Evolutionary conservation across 1,139 yeast species (phyloP), one percentile per base, ranked within the genome.

Genomic region (Insectozyma bohioensis): DNA sequence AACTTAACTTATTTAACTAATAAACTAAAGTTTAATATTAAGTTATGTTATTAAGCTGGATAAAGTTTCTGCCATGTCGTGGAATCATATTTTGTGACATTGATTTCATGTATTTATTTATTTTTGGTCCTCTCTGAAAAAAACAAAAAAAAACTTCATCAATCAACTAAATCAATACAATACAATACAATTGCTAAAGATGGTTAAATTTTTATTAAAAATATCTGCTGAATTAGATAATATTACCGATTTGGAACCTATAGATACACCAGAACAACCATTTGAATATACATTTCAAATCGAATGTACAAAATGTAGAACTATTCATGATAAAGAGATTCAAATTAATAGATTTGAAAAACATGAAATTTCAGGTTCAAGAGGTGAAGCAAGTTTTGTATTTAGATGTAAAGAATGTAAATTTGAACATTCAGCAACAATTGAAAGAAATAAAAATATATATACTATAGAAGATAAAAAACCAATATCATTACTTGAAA

Each of bases 301-400:
- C 12, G 75, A 75, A 47, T 90, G 98, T 56, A 80, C 85, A 3
- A 72, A 75, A 28, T 92, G 98, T 60, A 75, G 90, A 45, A 95
- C 86, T 40, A 60, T 58, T 8, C 95, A 88, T 54, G 76, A 75
- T 21, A 86, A 88, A 48, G 78, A 78, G n/a, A 75, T 88, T 19
- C 70, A 76, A 15, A 78, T 88, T 54, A 85, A 85, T 56, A 62
- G 75, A 42, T 80, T 64, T 54, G 90, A 64, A 57, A 51, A 55
- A 24, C 75, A 78, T 52, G 85, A 82, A 24, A 72, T 85, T 24
- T 56, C 73, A 1, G 90, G 88, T 0, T 78, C 94, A 26, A 72
- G 81, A 41, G 96, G 96, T 11, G 87, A 80, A 40, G 95, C 95
- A 9, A 85, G 82, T 45, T 86, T 88, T 53, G 81, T 84, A 2